Conservation (phyloP, 176 grass and related monocot genomes). For the Neostapfia colusana region DNA sequence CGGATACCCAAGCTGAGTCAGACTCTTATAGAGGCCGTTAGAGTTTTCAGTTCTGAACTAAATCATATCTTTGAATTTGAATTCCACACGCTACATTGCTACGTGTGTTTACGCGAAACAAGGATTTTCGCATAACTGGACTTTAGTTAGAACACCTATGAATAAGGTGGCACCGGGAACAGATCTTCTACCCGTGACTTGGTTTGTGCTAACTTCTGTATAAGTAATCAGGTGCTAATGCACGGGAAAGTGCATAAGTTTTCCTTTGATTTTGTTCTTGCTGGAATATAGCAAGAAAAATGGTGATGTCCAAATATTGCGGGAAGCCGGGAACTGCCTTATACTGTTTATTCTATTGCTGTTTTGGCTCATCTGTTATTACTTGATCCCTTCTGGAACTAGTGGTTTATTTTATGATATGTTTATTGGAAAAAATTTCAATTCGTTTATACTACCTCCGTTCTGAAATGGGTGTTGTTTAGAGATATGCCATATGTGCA, state of each 20-base stretch:
- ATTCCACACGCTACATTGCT: not conserved
- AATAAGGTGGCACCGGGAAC: conserved; percentile 29
- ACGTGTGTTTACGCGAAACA: not conserved
- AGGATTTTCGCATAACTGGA: conserved; percentile 1
- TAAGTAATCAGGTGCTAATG: conserved; percentile 38
- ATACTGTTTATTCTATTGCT: not conserved
- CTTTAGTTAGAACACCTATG: not conserved
- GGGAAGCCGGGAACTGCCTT: not conserved
- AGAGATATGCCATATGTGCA: not conserved
- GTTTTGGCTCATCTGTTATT: not conserved
- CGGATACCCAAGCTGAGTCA: not conserved
- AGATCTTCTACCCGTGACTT: not conserved
- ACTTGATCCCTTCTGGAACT: not conserved
- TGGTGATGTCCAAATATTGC: not conserved
- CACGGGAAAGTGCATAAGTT: conserved; percentile 18
- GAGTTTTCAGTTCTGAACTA: not conserved
- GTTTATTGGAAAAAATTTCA: conserved; percentile 4
- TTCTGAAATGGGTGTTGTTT: not conserved
- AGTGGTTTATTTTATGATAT: conserved; percentile 6
- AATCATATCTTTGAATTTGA: not conserved
- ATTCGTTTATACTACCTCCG: not conserved
- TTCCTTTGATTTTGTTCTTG: conserved; percentile 8
- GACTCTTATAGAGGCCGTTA: not conserved
- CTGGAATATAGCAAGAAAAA: not conserved
- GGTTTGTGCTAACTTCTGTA: conserved; percentile 23